Base-by-base conservation (phyloP, 441 rosid species). In the Kokia cookei region DNA sequence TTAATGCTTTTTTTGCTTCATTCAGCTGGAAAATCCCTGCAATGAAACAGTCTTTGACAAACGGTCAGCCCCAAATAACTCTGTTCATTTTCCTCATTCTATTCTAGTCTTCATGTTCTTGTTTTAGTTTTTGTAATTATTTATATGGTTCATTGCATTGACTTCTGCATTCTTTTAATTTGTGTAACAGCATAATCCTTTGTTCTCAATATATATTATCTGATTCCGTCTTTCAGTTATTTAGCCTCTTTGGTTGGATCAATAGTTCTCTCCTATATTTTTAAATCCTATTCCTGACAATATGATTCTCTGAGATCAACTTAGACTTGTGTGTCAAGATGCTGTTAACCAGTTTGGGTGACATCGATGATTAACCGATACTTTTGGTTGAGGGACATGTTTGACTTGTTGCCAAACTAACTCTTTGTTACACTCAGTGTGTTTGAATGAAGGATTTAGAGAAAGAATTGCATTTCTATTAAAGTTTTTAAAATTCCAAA, bases 21-120 rank as follows among this genome's bases (percentile, higher is more conserved):
- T 94, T 91, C 82, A 85, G 79, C 79, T 94, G 97, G 98, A 83
- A 37, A 73, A 78, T 94, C 58, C 98, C 89, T 70, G 45, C 79
- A 51, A 71, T 80, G 47, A 65, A 73, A 45, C 54, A 51, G 17
- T 65, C 65, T 1, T 64, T 15, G 42, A 65, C 26, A 74, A 74
- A 37, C n/a, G 77, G 77, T 74, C 26, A 74, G 77, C 83, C 66
- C 60, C 62, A 55, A 61, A 45, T 43, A 27, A 60, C 53, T 58
- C 5, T 32, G 15, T 45, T 42, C 3, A 7, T 47, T 40, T 47
- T 68, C 43, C 76, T 72, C 45, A 58, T 48, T 72, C 51, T 1
- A 27, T 22, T 54, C 19, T 32, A 9, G 48, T 71, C n/a, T 42
- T 9, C 19, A 50, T 27, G 35, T 65, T 78, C 26, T 29, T 11